Conservation (phyloP, 163 green algal genomes). For the Chlorella variabilis region DNA sequence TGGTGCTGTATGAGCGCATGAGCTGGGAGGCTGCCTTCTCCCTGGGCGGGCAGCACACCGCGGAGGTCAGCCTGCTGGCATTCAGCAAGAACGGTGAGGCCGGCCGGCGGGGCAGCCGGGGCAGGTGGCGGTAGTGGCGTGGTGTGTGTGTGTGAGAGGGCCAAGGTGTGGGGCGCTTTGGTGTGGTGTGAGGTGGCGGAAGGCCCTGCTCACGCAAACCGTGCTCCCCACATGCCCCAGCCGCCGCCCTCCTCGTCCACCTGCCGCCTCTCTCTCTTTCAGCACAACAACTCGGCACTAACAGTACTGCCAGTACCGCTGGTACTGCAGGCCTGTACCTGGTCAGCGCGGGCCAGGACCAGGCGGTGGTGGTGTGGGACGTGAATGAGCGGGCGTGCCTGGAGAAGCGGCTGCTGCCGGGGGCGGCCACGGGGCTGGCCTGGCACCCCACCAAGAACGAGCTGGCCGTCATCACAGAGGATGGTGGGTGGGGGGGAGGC, state of each 20-base stretch:
- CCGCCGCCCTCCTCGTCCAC: too few relatives aligned
- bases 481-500: slow-evolving; percentile 33
- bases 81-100: slow-evolving; percentile 48
- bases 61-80: slow-evolving; percentile 20
- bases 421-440: slow-evolving; percentile 56
- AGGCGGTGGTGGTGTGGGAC: slow-evolving; percentile 75
- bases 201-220: background rate
- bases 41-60: slow-evolving; percentile 56
- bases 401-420: slow-evolving; percentile 19
- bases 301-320: too few relatives aligned
- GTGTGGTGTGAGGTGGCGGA: too few relatives aligned
- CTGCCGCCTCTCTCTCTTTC: background rate
- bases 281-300: too few relatives aligned
- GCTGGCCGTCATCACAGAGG: slow-evolving; percentile 63
- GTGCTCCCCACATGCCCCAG: background rate
- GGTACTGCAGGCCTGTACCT: slow-evolving; percentile 77
- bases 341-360: slow-evolving; percentile 61
- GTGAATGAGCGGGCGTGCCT: slow-evolving; percentile 47
- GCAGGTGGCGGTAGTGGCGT: too few relatives aligned
- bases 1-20: slow-evolving; percentile 73
- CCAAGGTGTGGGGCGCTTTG: too few relatives aligned
- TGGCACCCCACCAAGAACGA: slow-evolving; percentile 75
- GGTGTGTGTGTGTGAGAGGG: too few relatives aligned
- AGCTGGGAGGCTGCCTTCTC: slow-evolving; percentile 59
- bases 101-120: too few relatives aligned